Conservation (phyloP, 2,329 filamentous ascomycete genomes). For the Diaporthe aspalathi region DNA sequence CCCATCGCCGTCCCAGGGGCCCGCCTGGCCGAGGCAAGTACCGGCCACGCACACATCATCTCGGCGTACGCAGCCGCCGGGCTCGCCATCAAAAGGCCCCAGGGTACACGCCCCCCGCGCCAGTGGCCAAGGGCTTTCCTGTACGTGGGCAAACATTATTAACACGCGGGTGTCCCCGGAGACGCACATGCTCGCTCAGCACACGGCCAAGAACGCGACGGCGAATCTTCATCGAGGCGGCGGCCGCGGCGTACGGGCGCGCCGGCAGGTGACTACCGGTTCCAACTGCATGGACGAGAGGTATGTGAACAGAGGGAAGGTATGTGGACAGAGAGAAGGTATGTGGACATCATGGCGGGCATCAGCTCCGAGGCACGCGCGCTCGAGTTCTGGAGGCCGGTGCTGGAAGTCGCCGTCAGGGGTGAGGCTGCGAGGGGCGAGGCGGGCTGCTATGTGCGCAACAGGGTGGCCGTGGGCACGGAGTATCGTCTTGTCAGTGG, state of each 20-base stretch:
- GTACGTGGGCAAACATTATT: conserved; percentile 33
- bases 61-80: conserved; percentile 30
- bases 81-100: conserved; percentile 30
- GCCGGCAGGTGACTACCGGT: conserved; percentile 8
- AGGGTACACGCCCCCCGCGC: conserved; percentile 12
- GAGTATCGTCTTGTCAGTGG: conserved; percentile 6
- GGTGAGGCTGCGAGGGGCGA: conserved; percentile 15
- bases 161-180: conserved; percentile 27
- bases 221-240: conserved; percentile 32
- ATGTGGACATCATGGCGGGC: background rate
- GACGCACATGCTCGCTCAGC: conserved; percentile 3
- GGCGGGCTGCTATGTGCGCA: conserved; percentile 12
- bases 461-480: conserved; percentile 1
- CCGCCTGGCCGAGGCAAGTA: conserved; percentile 19
- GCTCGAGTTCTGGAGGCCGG: conserved; percentile 35
- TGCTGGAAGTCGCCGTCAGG: conserved; percentile 33
- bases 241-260: conserved; percentile 30
- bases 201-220: conserved; percentile 25
- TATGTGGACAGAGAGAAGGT: too few relatives aligned
- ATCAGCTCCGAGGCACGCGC: conserved; percentile 30
- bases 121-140: conserved; percentile 28
- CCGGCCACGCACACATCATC: conserved; percentile 9
- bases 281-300: conserved; percentile 36
- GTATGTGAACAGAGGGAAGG: background rate
- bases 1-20: conserved; percentile 8